Evolutionary conservation across 179 eudicot species (phyloP).

Genomic region (Vitellaria paradoxa): DNA sequence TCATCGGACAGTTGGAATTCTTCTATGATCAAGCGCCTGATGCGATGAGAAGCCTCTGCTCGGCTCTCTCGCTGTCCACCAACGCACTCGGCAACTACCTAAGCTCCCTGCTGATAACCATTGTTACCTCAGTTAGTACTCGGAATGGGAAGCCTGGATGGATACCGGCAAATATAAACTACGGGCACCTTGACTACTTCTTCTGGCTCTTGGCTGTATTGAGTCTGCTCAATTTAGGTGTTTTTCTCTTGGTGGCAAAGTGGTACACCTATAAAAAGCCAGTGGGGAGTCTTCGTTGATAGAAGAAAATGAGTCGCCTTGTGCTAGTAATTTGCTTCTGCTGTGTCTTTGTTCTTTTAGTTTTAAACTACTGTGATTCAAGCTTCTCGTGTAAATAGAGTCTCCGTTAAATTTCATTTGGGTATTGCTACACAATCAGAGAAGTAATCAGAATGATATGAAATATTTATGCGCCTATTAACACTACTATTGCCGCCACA

Average conservation of each 20-base stretch:
- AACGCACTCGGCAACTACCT: slow-evolving; percentile 41
- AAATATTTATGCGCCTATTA: no score
- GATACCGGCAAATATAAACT: slow-evolving; percentile 55
- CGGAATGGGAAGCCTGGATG: slow-evolving; percentile 39
- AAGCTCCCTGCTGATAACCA: slow-evolving; percentile 42
- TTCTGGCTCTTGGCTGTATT: slow-evolving; percentile 55
- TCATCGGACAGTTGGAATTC: slow-evolving; percentile 52
- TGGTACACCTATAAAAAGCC: slow-evolving; percentile 39
- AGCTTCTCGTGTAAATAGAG: not conserved
- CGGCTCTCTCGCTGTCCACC: slow-evolving; percentile 42
- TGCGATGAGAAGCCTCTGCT: slow-evolving; percentile 54
- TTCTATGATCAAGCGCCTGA: slow-evolving; percentile 65
- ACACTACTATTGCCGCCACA: no score
- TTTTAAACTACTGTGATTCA: slow-evolving; percentile 10
- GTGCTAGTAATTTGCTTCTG: not conserved
- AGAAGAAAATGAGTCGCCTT: not conserved
- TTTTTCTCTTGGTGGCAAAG: slow-evolving; percentile 31
- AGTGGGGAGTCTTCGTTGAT: slow-evolving; percentile 17
- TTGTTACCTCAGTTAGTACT: slow-evolving; percentile 39
- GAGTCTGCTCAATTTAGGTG: slow-evolving; percentile 41
- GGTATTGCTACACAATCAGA: no score
- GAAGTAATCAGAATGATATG: no score
- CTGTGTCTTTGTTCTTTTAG: not conserved
- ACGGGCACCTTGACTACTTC: slow-evolving; percentile 48
- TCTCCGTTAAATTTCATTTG: not conserved